Evolutionary conservation across 495 filamentous ascomycete species (phyloP), one percentile per base, ranked within the genome.

Genomic region (Saxophila tyrrhenica): DNA sequence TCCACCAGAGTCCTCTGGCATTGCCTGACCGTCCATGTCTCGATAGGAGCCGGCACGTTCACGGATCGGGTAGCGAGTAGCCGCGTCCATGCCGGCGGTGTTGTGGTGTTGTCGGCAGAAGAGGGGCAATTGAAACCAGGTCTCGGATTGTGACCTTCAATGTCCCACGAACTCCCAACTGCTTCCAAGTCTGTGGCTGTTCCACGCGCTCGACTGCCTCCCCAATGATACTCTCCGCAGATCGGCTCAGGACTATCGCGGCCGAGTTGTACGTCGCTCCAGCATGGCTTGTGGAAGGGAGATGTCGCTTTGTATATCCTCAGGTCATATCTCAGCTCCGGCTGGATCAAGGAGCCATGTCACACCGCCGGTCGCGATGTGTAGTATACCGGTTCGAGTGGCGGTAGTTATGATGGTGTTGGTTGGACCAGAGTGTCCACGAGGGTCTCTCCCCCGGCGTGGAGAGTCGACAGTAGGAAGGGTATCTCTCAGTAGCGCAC

Each of bases 31-130:
- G 11, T 56, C 48, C 21, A 11, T 5, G 23, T 54, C 45, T 2
- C 51, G 50, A 20, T 42, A 57, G 2, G 50, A 42, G n/a, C 45
- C 23, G 1, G 58, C 35, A 25, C 58, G 58, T 5, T 21, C 50
- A 10, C 58, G 58, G 19, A 54, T 21, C 16, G 48, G 49, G 20
- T 7, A 57, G n/a, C 58, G 54, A 3, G 54, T 57, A 3, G 58
- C 58, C 21, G 49, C 42, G 38, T 61, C 58, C 58, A 61, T 61
- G 46, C 2, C 42, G 43, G 3, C 44, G 44, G 29, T 23, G 45
- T 35, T 44, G 20, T 7, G 7, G 29, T 44, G 41, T 7, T 44
- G 41, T 44, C 41, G 41, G n/a, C 7, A 17, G 41, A 17, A 21
- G 41, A 44, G 7, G 19, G 7, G 17, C 41, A 9, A 44, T 44